These are phyloP conservation scores for Eucalyptus erythrocorys DNA, from an alignment of 345 rosid species.

Conservation along the genomic window DNA sequence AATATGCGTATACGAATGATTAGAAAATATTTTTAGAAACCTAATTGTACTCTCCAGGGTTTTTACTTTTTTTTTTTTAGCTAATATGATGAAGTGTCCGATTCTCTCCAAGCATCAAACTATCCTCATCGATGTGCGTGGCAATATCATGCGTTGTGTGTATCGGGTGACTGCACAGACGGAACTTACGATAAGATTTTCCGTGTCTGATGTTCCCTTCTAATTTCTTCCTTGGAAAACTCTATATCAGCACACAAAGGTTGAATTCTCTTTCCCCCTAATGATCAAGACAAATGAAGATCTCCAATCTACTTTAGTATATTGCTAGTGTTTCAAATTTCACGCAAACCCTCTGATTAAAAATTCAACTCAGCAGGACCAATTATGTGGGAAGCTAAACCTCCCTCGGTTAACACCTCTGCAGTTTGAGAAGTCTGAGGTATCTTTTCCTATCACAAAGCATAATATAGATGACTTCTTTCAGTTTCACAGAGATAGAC, in stretches of 20 bases:
- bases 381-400: not conserved
- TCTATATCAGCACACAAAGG: not conserved
- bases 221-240: not conserved
- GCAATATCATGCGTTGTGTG: not conserved
- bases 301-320: not conserved
- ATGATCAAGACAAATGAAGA: not conserved
- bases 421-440: not conserved
- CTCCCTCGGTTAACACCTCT: not conserved
- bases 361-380: not conserved
- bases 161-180: not conserved
- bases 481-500: not conserved
- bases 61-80: not conserved
- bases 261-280: not conserved
- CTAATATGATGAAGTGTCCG: not conserved
- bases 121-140: not conserved
- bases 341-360: not conserved
- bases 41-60: not conserved
- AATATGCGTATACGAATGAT: not conserved
- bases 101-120: not conserved
- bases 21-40: not conserved
- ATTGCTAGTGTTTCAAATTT: not conserved
- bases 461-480: not conserved
- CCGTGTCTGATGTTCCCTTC: not conserved
- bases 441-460: not conserved
- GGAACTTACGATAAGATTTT: not conserved